A percentile compares a stretch with the other conserved stretches of the same genome.
Conservation (phyloP, 23 red algal genomes). For the Gracilaria vermiculophylla region DNA sequence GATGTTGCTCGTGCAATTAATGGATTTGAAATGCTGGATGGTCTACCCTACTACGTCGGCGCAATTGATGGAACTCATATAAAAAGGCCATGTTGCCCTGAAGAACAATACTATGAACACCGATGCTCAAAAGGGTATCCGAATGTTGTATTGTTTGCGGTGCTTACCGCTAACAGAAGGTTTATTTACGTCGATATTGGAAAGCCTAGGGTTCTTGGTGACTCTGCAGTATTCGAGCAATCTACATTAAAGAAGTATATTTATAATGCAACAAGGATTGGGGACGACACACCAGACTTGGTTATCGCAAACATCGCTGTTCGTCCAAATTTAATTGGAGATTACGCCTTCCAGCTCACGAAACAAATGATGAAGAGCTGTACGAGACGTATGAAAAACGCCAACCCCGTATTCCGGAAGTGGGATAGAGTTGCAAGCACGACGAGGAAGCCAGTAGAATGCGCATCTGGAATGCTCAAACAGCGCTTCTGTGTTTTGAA, state of each 20-base stretch:
- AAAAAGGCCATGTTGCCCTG: too few relatives aligned
- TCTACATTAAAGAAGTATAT: constrained; percentile 15
- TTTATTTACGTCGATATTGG: constrained; percentile 24
- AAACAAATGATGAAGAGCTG: constrained; percentile 21
- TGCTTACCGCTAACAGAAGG: neutral
- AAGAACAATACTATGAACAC: too few relatives aligned
- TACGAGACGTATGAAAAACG: neutral
- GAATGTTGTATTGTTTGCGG: constrained; percentile 9
- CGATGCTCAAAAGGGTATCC: constrained; percentile 1
- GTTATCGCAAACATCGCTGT: neutral
- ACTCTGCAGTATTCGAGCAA: neutral
- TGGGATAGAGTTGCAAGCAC: neutral
- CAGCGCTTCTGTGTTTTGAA: too few relatives aligned
- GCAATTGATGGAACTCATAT: too few relatives aligned
- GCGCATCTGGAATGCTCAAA: too few relatives aligned
- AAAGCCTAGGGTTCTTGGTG: neutral
- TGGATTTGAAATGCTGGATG: too few relatives aligned
- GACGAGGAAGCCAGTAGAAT: neutral
- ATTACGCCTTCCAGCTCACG: constrained; percentile 1
- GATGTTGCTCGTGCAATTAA: too few relatives aligned
- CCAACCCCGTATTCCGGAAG: neutral
- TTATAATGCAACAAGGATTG: neutral
- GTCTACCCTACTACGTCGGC: too few relatives aligned
- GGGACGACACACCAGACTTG: neutral
- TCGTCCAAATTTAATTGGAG: constrained; percentile 27